Percentiles rank a stretch among this genome's conserved stretches.
Evolutionary conservation across 345 rosid species (phyloP).

Genomic region (Laguncularia racemosa): DNA sequence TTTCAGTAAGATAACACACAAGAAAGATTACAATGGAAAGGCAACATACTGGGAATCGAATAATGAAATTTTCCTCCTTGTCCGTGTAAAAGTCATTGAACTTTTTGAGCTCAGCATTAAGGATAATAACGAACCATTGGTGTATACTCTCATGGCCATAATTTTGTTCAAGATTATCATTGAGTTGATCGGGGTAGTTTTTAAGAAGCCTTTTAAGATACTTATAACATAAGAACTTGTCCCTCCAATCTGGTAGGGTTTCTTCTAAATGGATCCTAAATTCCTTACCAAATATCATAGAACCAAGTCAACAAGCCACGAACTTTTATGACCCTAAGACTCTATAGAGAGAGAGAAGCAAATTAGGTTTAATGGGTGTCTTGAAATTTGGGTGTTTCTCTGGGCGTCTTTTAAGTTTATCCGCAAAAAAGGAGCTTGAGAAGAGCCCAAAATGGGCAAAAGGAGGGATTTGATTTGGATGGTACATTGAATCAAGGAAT

Average conservation of each 20-base stretch:
- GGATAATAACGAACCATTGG: slow-evolving; percentile 25
- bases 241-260: slow-evolving; percentile 50
- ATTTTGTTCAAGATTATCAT: not conserved
- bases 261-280: slow-evolving; percentile 46
- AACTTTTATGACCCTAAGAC: too few species aligned
- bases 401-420: too few species aligned
- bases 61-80: slow-evolving; percentile 52
- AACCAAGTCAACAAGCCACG: too few species aligned
- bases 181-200: slow-evolving; percentile 13
- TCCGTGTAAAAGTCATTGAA: slow-evolving; percentile 48
- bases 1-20: too few species aligned
- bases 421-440: too few species aligned
- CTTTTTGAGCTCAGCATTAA: slow-evolving; percentile 53
- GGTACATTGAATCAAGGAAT: too few species aligned
- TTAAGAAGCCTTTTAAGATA: slow-evolving; percentile 57
- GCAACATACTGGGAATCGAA: slow-evolving; percentile 32
- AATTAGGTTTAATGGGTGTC: too few species aligned
- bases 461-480: too few species aligned
- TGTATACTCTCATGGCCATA: not conserved
- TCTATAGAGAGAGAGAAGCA: too few species aligned
- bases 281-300: slow-evolving; percentile 59
- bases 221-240: slow-evolving; percentile 61
- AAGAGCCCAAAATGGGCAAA: too few species aligned
- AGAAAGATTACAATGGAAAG: not conserved
- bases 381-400: too few species aligned